Percentiles rank a stretch among this genome's conserved stretches.
Evolutionary conservation across 2,329 filamentous ascomycete species (phyloP).

Genomic region (Phialophora verrucosa): DNA sequence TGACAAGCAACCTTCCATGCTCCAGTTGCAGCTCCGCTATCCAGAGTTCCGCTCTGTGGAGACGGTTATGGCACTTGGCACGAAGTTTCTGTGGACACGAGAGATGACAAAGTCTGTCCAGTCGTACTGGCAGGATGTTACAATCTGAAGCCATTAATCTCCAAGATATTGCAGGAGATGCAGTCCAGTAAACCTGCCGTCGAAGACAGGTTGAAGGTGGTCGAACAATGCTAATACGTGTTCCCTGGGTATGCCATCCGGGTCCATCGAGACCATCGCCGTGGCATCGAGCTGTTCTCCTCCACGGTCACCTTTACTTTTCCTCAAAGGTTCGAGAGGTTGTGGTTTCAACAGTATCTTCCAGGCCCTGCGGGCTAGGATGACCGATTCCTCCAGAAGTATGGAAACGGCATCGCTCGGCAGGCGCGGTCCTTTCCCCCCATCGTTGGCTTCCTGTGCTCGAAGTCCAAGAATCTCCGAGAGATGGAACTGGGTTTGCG

Average conservation of each 20-base stretch:
- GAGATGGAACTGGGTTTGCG: slow-evolving; percentile 9
- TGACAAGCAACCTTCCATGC: not conserved
- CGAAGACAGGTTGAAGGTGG: slow-evolving; percentile 5
- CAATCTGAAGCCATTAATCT: not conserved
- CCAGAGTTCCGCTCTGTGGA: slow-evolving; percentile 8
- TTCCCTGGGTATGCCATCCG: not conserved
- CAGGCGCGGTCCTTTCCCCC: not conserved
- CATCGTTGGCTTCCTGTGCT: not conserved
- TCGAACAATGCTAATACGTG: slow-evolving; percentile 12
- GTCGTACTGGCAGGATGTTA: slow-evolving; percentile 12
- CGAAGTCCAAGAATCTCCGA: not conserved
- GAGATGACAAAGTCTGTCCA: slow-evolving; percentile 11
- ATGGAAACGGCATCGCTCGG: not conserved
- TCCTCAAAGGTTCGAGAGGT: not conserved
- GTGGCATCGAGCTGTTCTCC: not conserved
- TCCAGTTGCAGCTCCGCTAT: slow-evolving; percentile 10
- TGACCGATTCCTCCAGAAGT: not conserved
- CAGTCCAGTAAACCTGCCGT: slow-evolving; percentile 2
- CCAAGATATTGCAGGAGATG: slow-evolving; percentile 5
- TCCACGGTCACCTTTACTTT: not conserved
- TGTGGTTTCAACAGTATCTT: slow-evolving; percentile 1
- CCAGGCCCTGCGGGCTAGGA: not conserved
- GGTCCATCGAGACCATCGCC: too few species aligned
- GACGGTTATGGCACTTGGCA: not conserved
- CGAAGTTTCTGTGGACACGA: slow-evolving; percentile 14